Percentiles rank a stretch among this genome's conserved stretches.
phyloP scores from a whole-genome alignment of 257 asterid species.

The Cordia subcordata region DNA sequence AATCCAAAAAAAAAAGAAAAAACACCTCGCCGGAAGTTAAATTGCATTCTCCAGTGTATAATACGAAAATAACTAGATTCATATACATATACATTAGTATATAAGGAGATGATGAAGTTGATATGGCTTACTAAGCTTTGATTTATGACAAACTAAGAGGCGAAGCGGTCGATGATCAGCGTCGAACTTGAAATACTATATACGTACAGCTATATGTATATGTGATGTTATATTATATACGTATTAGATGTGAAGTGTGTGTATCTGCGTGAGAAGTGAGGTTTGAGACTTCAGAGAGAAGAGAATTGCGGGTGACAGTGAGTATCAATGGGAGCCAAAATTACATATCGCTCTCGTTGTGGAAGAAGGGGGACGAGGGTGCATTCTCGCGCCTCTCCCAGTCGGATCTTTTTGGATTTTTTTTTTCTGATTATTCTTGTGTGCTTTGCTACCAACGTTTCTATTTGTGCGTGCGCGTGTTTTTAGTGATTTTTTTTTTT shows the following conservation, averaged over 20 bases:
- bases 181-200: neutral
- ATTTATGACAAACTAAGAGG: neutral
- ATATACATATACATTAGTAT: no score
- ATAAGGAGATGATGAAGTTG: neutral
- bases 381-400: slow-evolving; percentile 21
- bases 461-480: no score
- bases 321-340: neutral
- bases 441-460: neutral
- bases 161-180: neutral
- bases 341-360: neutral
- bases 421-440: no score
- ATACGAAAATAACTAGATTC: no score
- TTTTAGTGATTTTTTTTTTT: neutral
- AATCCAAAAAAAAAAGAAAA: neutral
- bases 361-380: neutral
- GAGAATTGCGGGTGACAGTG: slow-evolving; percentile 3
- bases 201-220: neutral
- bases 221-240: neutral
- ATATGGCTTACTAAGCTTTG: neutral
- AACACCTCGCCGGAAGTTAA: no score
- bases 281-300: neutral
- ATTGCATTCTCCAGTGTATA: neutral
- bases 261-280: slow-evolving; percentile 11
- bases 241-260: neutral
- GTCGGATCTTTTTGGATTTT: neutral